Evolutionary conservation across 1,284 basidiomycete genomes (phyloP).

Genomic region (Taiwanofungus camphoratus): DNA sequence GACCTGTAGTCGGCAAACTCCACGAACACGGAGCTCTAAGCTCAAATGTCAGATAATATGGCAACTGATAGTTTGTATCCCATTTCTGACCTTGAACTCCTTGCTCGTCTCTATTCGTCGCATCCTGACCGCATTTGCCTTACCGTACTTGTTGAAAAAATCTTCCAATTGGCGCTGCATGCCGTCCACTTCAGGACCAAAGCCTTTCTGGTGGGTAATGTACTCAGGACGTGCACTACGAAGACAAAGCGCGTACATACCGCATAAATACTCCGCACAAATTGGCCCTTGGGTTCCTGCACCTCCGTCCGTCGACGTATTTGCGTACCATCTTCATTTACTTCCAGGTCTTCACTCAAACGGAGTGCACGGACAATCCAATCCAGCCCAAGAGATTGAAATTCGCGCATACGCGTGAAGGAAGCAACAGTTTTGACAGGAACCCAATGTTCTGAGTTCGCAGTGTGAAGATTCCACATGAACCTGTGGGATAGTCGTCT

Average conservation of each 20-base stretch:
- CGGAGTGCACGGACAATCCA: conserved; percentile 68
- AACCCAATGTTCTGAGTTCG: conserved; percentile 85
- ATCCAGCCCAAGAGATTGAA: conserved; percentile 48
- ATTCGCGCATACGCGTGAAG: conserved; percentile 95
- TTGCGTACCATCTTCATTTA: conserved; percentile 70
- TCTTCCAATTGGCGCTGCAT: conserved; percentile 77
- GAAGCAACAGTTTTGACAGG: conserved; percentile 84
- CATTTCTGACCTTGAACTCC: conserved; percentile 81
- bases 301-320: conserved; percentile 72
- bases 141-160: conserved; percentile 83
- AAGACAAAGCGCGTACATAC: conserved; percentile 49
- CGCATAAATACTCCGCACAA: conserved; percentile 79
- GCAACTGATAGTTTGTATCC: no score
- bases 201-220: conserved; percentile 72
- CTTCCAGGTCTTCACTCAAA: conserved; percentile 64
- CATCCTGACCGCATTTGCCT: conserved; percentile 84
- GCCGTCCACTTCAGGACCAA: conserved; percentile 67
- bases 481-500: conserved; percentile 53
- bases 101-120: conserved; percentile 67
- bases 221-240: conserved; percentile 2
- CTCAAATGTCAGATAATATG: not conserved
- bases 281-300: conserved; percentile 68
- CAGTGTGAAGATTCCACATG: conserved; percentile 87
- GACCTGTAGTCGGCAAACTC: conserved; percentile 79
- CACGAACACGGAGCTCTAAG: conserved; percentile 86